Evolutionary conservation across 2,329 filamentous ascomycete species (phyloP), one percentile per base, ranked within the genome.

Genomic region (Fusarium luffae): DNA sequence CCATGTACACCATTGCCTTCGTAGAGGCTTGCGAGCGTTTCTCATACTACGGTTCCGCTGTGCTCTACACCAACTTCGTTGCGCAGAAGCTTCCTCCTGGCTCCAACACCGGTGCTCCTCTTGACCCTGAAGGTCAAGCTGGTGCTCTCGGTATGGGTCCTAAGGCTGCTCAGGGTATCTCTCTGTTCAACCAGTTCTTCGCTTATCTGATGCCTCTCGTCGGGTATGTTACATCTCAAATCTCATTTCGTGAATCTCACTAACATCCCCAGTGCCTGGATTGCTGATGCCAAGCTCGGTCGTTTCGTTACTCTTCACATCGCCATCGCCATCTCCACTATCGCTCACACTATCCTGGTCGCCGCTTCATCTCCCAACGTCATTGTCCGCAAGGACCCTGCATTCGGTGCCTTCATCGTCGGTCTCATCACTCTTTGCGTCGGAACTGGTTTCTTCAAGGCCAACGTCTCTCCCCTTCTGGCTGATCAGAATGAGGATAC

Each of bases 371-470:
- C 91, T 2, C 91, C 91, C 0, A 74, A 77, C 5, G 88, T 92
- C 49, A 89, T 93, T 48, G 80, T 86, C 46, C 80, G 87, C 67
- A 80, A 81, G 37, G 84, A 89, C 18, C 82, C 84, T 14, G 83
- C 90, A 0, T 86, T 93, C 47, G 90, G 83, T 3, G 89, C 87
- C 54, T 91, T 93, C 73, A 85, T 93, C 75, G 87, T 93, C 76
- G 91, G 90, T n/a, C 80, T 85, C 32, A 74, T 85, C 34, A 75
- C 76, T 25, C 82, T 86, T 41, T 84, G 84, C 70, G 78, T 93
- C 30, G 92, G 92, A 44, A 93, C 91, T 2, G 92, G 92, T 66
- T 91, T 92, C 74, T 93, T 94, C 86, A 95, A 94, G 83, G 88
- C 90, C 68, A 94, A 94, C 75, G 91, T 94, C 44, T 89, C 90